Percentiles rank a stretch among this genome's conserved stretches.
phyloP scores from a whole-genome alignment of 169 alveolate species.

The Plasmodium vinckei region DNA sequence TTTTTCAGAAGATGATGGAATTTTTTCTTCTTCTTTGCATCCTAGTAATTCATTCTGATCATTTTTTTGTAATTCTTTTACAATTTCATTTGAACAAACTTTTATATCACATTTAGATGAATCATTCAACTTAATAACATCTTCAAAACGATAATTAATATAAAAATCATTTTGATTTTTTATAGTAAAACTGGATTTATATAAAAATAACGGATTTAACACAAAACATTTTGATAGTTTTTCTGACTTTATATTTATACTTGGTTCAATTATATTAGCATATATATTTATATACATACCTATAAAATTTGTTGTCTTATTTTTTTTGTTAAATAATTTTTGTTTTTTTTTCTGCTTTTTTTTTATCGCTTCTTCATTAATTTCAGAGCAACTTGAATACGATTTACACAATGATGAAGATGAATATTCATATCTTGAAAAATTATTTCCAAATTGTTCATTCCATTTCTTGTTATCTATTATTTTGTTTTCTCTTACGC shows the following conservation, averaged over 20 bases:
- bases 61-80: neutral
- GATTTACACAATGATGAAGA: slow-evolving; percentile 27
- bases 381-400: slow-evolving; percentile 49
- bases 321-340: slow-evolving; percentile 40
- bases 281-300: slow-evolving; percentile 29
- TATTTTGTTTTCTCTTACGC: slow-evolving; percentile 48
- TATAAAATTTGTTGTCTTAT: slow-evolving; percentile 32
- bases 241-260: slow-evolving; percentile 27
- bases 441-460: slow-evolving; percentile 15
- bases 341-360: slow-evolving; percentile 45
- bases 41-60: neutral
- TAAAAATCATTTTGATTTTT: slow-evolving; percentile 45
- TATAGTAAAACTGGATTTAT: slow-evolving; percentile 55
- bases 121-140: slow-evolving; percentile 19
- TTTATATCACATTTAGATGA: slow-evolving; percentile 5
- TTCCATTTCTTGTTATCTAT: slow-evolving; percentile 39
- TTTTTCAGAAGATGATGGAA: neutral
- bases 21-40: too few species aligned
- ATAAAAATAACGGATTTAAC: slow-evolving; percentile 35
- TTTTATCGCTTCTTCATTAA: slow-evolving; percentile 43
- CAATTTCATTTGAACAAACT: neutral
- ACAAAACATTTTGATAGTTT: slow-evolving; percentile 27
- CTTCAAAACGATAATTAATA: slow-evolving; percentile 43
- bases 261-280: slow-evolving; percentile 72
- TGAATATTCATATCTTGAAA: slow-evolving; percentile 45